Base-by-base conservation (phyloP, 352 stramenopile genomes). In the Globisporangium echinulatum region DNA sequence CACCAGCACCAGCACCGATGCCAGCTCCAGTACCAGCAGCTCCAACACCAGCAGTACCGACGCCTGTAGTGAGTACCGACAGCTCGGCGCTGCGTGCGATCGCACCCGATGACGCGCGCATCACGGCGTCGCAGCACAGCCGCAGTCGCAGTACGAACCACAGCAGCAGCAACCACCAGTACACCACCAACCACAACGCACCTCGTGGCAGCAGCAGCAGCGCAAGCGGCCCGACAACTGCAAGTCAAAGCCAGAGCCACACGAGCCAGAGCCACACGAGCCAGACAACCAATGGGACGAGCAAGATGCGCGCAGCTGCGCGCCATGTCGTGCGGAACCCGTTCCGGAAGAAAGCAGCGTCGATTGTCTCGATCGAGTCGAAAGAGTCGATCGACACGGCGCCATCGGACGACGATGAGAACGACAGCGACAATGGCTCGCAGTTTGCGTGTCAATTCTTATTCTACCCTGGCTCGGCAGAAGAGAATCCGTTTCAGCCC, bases 391-490 rank as follows among this genome's bases (percentile, higher is more conserved):
- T 61, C 15, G 53, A 48, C 47, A 66, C 64, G 6, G 71, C 70
- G 58, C 62, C 77, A 33, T 59, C 71, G 13, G 53, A 55, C 17
- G 59, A 59, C 44, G 67, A 82, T 25, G 72, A 78, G 14, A 56
- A 78, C 17, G 58, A 62, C 1, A 54, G 17, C 13, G 61, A 74
- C 19, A 33, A 33, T 33, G 17, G 46, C 8, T 62, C 55, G 38
- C n/a, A 38, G 15, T 49, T 63, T 15, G 70, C 47, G 9, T 54
- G 74, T 36, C 69, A 70, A 25, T 91, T 88, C 57, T 52, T 87
- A 17, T 83, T 91, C 57, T 91, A 80, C 56, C 63, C 77, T 7
- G 81, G 81, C 17, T 88, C 67, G n/a, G 81, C 86, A 7, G 52
- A 62, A 7, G 69, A 82, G 53, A 68, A 60, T 38, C 66, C 71